Conservation (phyloP, 179 eudicot genomes). For the Nepenthes alata region DNA sequence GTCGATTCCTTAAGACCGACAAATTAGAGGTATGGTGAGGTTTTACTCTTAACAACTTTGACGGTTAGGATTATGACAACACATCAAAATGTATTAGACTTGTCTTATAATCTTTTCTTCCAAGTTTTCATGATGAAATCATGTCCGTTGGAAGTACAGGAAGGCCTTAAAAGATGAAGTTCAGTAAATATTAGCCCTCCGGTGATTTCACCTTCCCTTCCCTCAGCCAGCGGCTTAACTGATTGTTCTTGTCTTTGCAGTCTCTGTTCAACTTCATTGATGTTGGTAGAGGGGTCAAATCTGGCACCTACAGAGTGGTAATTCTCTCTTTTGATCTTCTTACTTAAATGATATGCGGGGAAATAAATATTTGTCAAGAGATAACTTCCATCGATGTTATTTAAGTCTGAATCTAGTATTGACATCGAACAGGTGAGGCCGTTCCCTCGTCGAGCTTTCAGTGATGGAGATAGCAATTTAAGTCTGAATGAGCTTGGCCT, state of each 20-base stretch:
- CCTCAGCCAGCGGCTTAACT: background rate
- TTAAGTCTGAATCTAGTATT: background rate
- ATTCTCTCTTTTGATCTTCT: slow-evolving; percentile 7
- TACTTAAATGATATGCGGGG: background rate
- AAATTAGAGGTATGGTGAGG: slow-evolving; percentile 54
- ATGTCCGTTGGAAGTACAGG: too few relatives aligned
- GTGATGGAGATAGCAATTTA: slow-evolving; percentile 50
- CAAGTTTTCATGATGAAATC: too few relatives aligned
- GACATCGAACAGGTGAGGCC: slow-evolving; percentile 62
- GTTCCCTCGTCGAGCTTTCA: slow-evolving; percentile 76
- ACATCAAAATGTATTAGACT: too few relatives aligned
- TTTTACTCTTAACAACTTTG: background rate
- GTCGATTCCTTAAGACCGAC: slow-evolving; percentile 66
- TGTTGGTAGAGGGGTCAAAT: slow-evolving; percentile 66
- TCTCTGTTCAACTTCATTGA: slow-evolving; percentile 83
- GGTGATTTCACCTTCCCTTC: background rate
- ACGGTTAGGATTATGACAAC: too few relatives aligned
- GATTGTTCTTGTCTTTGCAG: slow-evolving; percentile 29
- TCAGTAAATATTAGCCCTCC: too few relatives aligned
- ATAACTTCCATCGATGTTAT: background rate
- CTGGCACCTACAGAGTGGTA: slow-evolving; percentile 88
- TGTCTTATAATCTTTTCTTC: too few relatives aligned
- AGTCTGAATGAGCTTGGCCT: slow-evolving; percentile 65
- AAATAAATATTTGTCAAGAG: too few relatives aligned
- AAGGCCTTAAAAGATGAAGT: too few relatives aligned